These are phyloP conservation scores for Phoma sp. DNA, from an alignment of 2,329 filamentous ascomycete species.

Conservation along the genomic window DNA sequence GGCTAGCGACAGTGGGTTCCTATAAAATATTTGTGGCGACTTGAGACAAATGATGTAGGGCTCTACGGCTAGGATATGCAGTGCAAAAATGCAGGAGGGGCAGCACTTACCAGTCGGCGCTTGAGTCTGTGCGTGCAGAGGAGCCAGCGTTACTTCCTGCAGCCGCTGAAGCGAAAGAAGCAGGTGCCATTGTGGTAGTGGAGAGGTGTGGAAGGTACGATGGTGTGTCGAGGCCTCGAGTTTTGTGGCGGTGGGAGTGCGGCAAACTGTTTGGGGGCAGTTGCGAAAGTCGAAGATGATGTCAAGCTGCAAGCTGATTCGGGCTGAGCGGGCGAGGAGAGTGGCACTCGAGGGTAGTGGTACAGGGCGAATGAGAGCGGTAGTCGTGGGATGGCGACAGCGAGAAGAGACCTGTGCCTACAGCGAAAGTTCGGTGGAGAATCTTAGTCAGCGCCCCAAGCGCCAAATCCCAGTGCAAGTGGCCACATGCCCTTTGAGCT, in stretches of 20 bases:
- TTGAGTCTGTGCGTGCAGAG: constrained; percentile 52
- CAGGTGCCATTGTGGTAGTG: constrained; percentile 53
- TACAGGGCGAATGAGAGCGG: constrained; percentile 30
- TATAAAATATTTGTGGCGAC: constrained; percentile 20
- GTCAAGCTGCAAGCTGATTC: constrained; percentile 31
- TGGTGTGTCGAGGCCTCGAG: constrained; percentile 35
- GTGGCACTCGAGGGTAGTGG: constrained; percentile 25
- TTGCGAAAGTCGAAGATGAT: constrained; percentile 27
- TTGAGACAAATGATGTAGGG: constrained; percentile 23
- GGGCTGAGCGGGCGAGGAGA: constrained; percentile 21
- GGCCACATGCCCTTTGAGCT: too few species aligned
- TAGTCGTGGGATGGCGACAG: constrained; percentile 21
- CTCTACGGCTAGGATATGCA: constrained; percentile 11
- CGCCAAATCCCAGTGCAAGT: too few species aligned
- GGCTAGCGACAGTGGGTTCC: background rate
- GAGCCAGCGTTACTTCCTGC: constrained; percentile 53
- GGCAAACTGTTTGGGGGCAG: constrained; percentile 33
- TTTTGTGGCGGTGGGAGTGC: constrained; percentile 35
- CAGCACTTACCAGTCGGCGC: constrained; percentile 56
- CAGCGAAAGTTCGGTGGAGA: constrained; percentile 18
- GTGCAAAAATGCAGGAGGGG: constrained; percentile 6
- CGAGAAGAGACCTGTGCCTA: constrained; percentile 15
- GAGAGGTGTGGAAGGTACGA: constrained; percentile 25
- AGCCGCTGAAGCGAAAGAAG: constrained; percentile 60
- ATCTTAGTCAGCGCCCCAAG: too few species aligned